Conservation (phyloP, 345 rosid genomes). For the Citrus hindsii region DNA sequence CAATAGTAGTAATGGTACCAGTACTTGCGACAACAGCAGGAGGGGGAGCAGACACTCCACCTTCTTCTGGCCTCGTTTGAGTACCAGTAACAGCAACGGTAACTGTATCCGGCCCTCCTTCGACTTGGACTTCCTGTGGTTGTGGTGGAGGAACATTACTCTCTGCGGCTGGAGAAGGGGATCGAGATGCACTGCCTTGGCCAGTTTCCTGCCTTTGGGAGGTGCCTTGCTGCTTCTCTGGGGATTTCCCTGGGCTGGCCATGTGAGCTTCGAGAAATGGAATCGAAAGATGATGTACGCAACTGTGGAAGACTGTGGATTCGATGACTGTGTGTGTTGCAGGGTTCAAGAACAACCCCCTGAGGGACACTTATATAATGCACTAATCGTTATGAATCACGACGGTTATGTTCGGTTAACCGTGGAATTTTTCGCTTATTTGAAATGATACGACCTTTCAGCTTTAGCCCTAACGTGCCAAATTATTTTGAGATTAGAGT, state of each 20-base stretch:
- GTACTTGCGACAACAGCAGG: neutral
- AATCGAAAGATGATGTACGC: neutral
- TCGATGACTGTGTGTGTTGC: neutral
- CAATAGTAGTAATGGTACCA: neutral
- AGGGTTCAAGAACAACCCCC: neutral
- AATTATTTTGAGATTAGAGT: neutral
- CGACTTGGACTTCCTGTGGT: neutral
- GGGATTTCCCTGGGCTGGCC: neutral
- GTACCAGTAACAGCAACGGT: neutral
- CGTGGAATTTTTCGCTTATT: neutral
- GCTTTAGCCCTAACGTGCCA: neutral
- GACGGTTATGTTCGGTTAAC: neutral
- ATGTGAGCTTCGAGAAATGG: neutral
- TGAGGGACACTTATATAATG: neutral
- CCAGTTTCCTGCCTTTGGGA: neutral
- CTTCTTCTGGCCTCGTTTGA: neutral
- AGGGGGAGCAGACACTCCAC: neutral
- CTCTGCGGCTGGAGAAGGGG: neutral
- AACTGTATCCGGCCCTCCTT: neutral
- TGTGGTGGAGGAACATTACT: neutral
- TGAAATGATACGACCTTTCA: neutral
- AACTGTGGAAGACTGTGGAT: conserved; percentile 3
- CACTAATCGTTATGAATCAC: neutral
- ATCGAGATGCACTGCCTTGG: neutral
- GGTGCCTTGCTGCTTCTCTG: neutral